These are phyloP conservation scores for Plantago major DNA, from an alignment of 257 asterid species.

Conservation along the genomic window DNA sequence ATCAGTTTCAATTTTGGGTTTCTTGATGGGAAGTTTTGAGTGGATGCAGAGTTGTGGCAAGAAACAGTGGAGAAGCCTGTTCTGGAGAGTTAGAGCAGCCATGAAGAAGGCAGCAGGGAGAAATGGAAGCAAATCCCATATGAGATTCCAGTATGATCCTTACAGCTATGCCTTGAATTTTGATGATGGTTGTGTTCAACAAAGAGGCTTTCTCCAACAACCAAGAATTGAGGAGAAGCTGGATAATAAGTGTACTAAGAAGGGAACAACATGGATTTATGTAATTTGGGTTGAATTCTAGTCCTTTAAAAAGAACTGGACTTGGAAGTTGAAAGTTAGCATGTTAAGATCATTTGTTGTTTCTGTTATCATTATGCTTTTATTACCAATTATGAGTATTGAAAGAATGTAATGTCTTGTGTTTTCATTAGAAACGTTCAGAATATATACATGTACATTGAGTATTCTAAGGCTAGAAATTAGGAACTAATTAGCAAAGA, in stretches of 20 bases:
- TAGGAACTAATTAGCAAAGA: too few relatives aligned
- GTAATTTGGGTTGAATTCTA: conserved; percentile 33
- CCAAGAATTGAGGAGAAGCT: conserved; percentile 14
- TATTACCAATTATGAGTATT: too few relatives aligned
- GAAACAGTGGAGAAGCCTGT: conserved; percentile 44
- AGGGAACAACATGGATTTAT: conserved; percentile 32
- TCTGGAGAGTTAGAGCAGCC: conserved; percentile 43
- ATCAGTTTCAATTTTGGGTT: conserved; percentile 14
- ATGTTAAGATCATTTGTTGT: too few relatives aligned
- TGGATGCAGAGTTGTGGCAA: conserved; percentile 34
- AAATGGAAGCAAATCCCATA: conserved; percentile 25
- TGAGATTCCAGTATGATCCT: conserved; percentile 57
- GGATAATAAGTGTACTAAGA: neutral
- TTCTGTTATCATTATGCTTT: too few relatives aligned
- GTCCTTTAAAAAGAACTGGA: too few relatives aligned
- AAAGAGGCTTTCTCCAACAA: conserved; percentile 7
- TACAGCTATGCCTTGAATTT: conserved; percentile 60
- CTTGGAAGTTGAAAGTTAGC: too few relatives aligned
- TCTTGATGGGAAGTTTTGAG: conserved; percentile 23
- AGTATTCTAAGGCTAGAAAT: too few relatives aligned
- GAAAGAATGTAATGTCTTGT: too few relatives aligned
- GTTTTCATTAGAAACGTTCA: too few relatives aligned
- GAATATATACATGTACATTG: too few relatives aligned
- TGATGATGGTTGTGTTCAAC: conserved; percentile 45
- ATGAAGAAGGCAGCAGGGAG: conserved; percentile 31